phyloP scores from a whole-genome alignment of 139 green algal genomes.

The Haematococcus lacustris region DNA sequence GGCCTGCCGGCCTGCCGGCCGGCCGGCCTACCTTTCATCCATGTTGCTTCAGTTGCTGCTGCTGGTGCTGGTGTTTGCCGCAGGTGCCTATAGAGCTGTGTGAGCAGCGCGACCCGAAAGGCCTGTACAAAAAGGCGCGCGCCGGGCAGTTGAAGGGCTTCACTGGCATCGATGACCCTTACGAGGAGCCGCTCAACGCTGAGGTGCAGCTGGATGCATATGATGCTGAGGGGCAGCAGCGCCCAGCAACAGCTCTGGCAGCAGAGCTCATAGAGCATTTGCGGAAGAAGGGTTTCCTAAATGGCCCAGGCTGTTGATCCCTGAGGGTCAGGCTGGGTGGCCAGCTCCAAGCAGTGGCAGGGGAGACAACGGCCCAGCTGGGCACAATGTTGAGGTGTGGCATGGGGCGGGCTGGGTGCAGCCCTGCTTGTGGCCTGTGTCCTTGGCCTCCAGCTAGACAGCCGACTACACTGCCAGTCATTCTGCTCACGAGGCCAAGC shows the following conservation, averaged over 20 bases:
- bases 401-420: too few relatives aligned
- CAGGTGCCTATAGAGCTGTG: constrained; percentile 77
- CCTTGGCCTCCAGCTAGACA: too few relatives aligned
- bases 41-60: neutral
- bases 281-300: constrained; percentile 29
- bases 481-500: too few relatives aligned
- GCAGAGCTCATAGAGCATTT: constrained; percentile 56
- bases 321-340: too few relatives aligned
- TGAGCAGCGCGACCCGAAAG: constrained; percentile 90
- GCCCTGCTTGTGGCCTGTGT: too few relatives aligned
- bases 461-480: too few relatives aligned
- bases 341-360: too few relatives aligned
- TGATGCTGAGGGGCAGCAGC: constrained; percentile 47
- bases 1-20: neutral
- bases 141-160: constrained; percentile 86
- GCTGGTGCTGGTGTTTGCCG: too few relatives aligned
- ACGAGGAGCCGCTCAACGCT: constrained; percentile 76
- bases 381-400: too few relatives aligned
- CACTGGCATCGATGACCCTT: constrained; percentile 87
- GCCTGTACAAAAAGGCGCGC: constrained; percentile 90
- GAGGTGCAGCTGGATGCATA: constrained; percentile 75
- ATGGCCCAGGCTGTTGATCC: too few relatives aligned
- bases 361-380: too few relatives aligned
- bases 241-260: constrained; percentile 56
- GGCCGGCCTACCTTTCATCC: neutral